Base-by-base conservation (phyloP, 805 yeast genomes). In the Danielia oregonensis region DNA sequence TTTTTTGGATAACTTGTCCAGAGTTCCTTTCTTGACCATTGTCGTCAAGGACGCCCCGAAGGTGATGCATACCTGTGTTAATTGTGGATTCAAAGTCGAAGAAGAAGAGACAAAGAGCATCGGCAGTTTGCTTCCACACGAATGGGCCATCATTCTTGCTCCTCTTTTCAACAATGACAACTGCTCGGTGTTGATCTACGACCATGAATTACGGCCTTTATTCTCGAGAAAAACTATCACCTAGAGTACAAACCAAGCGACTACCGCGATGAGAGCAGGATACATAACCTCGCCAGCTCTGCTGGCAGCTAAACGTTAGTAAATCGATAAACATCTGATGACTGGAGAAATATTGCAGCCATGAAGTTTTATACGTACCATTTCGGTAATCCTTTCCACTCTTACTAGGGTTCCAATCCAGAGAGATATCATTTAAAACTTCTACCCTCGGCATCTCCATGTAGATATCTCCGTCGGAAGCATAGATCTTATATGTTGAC, bases 331-430 rank as follows among this genome's bases (percentile, higher is more conserved):
- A n/a, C n/a, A n/a, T n/a, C n/a, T n/a, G n/a, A n/a, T n/a, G n/a
- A n/a, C n/a, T n/a, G n/a, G n/a, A n/a, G n/a, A n/a, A n/a, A n/a
- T n/a, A n/a, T n/a, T n/a, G n/a, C n/a, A n/a, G n/a, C n/a, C n/a
- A n/a, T n/a, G n/a, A n/a, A n/a, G n/a, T n/a, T 62, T n/a, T 50
- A 70, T 44, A 63, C 68, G 50, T 73, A 40, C 64, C 66, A 32
- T 70, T 69, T 39, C 54, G 68, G 17, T 22, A 49, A 54, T 35
- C 55, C n/a, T n/a, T n/a, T n/a, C n/a, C n/a, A n/a, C 48, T 16
- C 56, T 45, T 27, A 46, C 44, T 21, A 49, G 48, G 26, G 44
- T 43, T 32, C 48, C 49, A 31, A 35, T 42, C 32, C 44, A 37
- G 50, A 45, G 18, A 44, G 29, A 43, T 28, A 26, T 46, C 51